These are phyloP conservation scores for Trifolium pratense DNA, from an alignment of 306 rosid genomes.

Conservation along the genomic window DNA sequence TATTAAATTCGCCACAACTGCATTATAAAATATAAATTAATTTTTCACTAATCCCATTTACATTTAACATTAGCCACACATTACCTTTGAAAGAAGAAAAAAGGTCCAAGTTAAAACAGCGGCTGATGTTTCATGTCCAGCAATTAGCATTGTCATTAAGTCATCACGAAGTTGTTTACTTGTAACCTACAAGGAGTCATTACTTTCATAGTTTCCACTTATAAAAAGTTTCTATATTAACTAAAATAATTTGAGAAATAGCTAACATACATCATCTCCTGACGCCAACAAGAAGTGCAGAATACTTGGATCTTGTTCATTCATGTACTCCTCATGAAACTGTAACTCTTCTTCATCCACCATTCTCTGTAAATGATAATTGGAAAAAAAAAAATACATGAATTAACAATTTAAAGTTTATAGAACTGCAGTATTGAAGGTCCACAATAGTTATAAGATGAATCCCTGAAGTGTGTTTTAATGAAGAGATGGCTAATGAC, in stretches of 20 bases:
- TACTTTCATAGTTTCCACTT: conserved; percentile 29
- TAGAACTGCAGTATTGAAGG: conserved; percentile 22
- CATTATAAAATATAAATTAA: conserved; percentile 24
- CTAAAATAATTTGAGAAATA: conserved; percentile 33
- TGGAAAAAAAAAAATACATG: conserved; percentile 21
- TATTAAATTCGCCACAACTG: conserved; percentile 35
- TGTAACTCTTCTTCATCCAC: conserved; percentile 97
- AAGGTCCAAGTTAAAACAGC: conserved; percentile 99
- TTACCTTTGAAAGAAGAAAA: conserved; percentile 86
- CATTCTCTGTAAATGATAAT: conserved; percentile 74
- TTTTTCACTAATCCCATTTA: conserved; percentile 17
- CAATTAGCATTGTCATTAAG: conserved; percentile 98
- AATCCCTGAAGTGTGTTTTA: conserved; percentile 29
- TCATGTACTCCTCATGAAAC: conserved; percentile 95
- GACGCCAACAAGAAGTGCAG: conserved; percentile 96
- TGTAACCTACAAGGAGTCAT: conserved; percentile 68
- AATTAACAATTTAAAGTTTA: conserved; percentile 37
- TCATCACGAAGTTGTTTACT: conserved; percentile 99
- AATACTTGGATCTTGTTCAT: conserved; percentile 96
- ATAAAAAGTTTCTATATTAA: conserved; percentile 31
- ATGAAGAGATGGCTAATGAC: conserved; percentile 14
- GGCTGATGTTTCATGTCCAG: conserved; percentile 99
- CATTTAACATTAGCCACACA: conserved; percentile 24
- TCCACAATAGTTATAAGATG: neutral
- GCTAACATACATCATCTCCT: conserved; percentile 81